Base-by-base conservation (phyloP, 805 yeast genomes). In the Lachancea mirantina region DNA sequence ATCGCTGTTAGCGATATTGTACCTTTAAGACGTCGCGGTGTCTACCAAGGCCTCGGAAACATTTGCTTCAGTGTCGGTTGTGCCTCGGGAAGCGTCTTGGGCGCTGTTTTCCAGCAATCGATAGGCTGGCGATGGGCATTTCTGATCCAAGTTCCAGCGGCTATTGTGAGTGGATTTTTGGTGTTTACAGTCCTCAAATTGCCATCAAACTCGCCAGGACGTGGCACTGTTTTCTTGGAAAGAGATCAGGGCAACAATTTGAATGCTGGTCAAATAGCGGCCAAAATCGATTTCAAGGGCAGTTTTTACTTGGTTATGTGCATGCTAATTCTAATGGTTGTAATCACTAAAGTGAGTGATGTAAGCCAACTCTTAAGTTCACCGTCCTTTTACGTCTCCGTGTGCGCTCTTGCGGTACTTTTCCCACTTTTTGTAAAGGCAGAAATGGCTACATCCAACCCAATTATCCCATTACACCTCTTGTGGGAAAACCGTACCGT, bases 31-130 rank as follows among this genome's bases (percentile, higher is more conserved):
- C 72, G 78, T 34, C 65, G 95, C 37, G 94, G 94, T 2, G 54
- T 83, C 21, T 82, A 70, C 54, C 95, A 84, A 52, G 95, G 95
- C 0, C 52, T 79, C 35, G 85, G 82, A 11, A 84, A 84, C 52
- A 64, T 84, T 9, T 74, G 70, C 19, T 84, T 67, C 48, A 84
- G 84, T 8, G 46, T 74, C 8, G 95, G 95, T 11, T 79, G 84
- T n/a, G 74, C 80, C 0, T 49, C 68, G 19, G 88, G 89, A 17
- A 87, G 85, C 6, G 50, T 71, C 1, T 50, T 70, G 40, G 79
- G 78, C 21, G 85, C 87, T 2, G 41, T 68, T 14, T 57, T 78
- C 32, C 68, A 78, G 19, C 59, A 61, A 6, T 52, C 46, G 26
- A 55, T 65, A 26, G 83, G 84, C 9, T 81, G 89, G 92, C 63